These are phyloP conservation scores for Hypomyces rosellus DNA, from an alignment of 2,329 filamentous ascomycete genomes.

Conservation along the genomic window DNA sequence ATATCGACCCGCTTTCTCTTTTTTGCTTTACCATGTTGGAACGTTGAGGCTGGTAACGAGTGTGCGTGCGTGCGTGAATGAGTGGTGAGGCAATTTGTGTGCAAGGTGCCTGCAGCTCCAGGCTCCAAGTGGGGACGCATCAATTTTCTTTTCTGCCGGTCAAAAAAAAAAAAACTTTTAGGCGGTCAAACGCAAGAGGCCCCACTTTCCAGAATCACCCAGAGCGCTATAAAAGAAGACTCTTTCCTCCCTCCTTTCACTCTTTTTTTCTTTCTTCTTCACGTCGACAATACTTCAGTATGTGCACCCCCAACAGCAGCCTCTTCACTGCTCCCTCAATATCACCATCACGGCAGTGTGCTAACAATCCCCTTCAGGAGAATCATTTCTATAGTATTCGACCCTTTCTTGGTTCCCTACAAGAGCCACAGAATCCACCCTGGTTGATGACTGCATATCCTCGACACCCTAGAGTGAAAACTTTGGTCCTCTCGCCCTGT, in stretches of 20 bases:
- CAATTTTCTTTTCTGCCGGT: constrained; percentile 13
- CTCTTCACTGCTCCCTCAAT: constrained; percentile 4
- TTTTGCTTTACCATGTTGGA: too few species aligned
- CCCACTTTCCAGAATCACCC: neutral
- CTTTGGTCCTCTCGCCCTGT: constrained; percentile 52
- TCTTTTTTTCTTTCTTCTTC: constrained; percentile 46
- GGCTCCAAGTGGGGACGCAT: neutral
- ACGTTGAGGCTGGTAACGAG: too few species aligned
- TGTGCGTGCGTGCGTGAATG: too few species aligned
- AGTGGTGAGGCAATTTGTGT: too few species aligned
- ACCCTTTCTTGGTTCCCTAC: constrained; percentile 87
- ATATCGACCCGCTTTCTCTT: neutral
- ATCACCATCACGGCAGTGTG: constrained; percentile 1
- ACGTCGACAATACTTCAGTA: constrained; percentile 59
- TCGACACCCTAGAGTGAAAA: constrained; percentile 86
- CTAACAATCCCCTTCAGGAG: constrained; percentile 42
- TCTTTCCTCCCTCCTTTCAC: constrained; percentile 24
- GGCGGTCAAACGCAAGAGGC: constrained; percentile 5
- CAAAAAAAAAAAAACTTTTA: constrained; percentile 17
- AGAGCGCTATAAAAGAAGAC: constrained; percentile 35
- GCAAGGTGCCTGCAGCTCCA: neutral
- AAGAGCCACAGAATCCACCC: constrained; percentile 91
- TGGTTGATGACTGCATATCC: constrained; percentile 89
- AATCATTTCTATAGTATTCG: constrained; percentile 99
- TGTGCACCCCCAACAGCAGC: constrained; percentile 27